Evolutionary conservation across 192 early-diverging fungal species (phyloP), one percentile per base, ranked within the genome.

Genomic region (Entomortierella chlamydospora): DNA sequence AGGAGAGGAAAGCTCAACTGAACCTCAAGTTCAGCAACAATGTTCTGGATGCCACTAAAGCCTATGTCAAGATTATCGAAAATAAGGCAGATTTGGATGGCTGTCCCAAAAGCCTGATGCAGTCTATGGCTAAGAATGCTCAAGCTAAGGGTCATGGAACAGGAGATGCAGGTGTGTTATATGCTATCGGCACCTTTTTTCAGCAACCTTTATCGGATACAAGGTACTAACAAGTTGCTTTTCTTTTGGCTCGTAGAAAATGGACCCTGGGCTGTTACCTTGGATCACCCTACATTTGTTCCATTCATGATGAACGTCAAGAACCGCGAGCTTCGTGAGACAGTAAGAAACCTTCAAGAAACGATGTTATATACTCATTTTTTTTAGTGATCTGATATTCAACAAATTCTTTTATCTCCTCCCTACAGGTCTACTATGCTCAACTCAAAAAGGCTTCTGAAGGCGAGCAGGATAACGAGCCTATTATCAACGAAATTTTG

Each of bases 251-350:
- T 22, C 7, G 56, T 63, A 72, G 81, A 85, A 18, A 69, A 72
- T 2, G 83, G 85, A 17, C 83, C 83, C 12, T 90, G 84, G 70
- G 83, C 82, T 30, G 79, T 88, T 23, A 90, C 88, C 3, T 50
- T 90, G 49, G 88, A 90, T 64, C 67, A 61, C 20, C 87, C 88
- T 5, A 83, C 83, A 8, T 80, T 79, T 54, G 81, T 80, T 4
- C 87, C 88, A 1, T 87, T 90, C 28, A 84, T 90, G 82, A 87
- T 84, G 85, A 85, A 82, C 69, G 87, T 85, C 66, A 79, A 70
- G 20, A 88, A 88, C 68, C 69, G 88, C 26, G 59, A 61, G 10
- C 82, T 90, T 1, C 82, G 88, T 51, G 84, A 87, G 64, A 63
- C 79, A n/a, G 84, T 86, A 73, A 54, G 64, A 20, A 47, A 4